These are phyloP conservation scores for Blastobotrys muscicola DNA, from an alignment of 805 yeast genomes.

Conservation along the genomic window DNA sequence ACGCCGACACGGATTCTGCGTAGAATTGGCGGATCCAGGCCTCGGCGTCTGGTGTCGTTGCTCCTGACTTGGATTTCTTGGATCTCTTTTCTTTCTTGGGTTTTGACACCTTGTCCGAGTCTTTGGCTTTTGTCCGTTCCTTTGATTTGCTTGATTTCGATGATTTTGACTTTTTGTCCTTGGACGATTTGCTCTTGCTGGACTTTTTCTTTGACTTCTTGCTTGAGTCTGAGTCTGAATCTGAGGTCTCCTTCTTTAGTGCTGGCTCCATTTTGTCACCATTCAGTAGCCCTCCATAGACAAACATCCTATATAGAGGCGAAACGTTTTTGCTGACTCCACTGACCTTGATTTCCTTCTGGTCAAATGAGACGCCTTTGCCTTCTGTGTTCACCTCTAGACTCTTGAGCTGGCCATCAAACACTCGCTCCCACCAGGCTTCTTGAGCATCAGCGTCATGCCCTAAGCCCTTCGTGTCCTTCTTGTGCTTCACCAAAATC, in stretches of 20 bases:
- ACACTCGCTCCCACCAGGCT: constrained; percentile 95
- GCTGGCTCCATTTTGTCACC: constrained; percentile 35
- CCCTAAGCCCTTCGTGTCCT: constrained; percentile 86
- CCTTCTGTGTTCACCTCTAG: constrained; percentile 43
- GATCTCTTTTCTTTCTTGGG: too few species aligned
- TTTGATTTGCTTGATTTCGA: too few species aligned
- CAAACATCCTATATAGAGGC: constrained; percentile 79
- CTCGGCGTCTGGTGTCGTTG: too few species aligned
- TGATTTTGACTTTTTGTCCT: too few species aligned
- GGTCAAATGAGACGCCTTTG: constrained; percentile 42
- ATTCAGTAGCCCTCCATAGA: constrained; percentile 71
- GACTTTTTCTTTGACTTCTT: too few species aligned
- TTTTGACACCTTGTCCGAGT: too few species aligned
- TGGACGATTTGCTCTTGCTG: too few species aligned
- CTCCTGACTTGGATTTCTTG: too few species aligned
- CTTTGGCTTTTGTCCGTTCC: too few species aligned
- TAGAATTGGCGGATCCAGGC: too few species aligned
- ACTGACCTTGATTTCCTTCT: constrained; percentile 42
- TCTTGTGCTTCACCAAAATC: constrained; percentile 79
- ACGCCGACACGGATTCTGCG: too few species aligned
- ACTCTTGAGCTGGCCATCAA: constrained; percentile 83
- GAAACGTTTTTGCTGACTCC: constrained; percentile 40
- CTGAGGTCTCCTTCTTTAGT: constrained; percentile 9
- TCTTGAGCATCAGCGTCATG: constrained; percentile 64
- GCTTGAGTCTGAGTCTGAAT: too few species aligned